Evolutionary conservation across 2,329 filamentous ascomycete genomes (phyloP).

Genomic region (Aspergillus unguis): DNA sequence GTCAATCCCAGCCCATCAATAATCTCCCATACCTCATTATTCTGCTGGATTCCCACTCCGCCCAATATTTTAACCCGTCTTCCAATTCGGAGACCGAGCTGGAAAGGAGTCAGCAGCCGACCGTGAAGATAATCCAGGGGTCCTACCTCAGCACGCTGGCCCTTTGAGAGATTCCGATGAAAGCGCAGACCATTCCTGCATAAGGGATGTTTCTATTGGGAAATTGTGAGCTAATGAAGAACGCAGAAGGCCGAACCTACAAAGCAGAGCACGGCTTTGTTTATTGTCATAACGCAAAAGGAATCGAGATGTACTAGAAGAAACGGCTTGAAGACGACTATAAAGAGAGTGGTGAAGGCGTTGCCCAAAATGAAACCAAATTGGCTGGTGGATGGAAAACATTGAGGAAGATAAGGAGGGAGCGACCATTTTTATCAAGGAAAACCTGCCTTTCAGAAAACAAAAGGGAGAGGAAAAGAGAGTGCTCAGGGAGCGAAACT

Average conservation of each 20-base stretch:
- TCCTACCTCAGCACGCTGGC: neutral
- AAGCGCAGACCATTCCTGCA: neutral
- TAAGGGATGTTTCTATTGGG: neutral
- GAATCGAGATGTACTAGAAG: neutral
- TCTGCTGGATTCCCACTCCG: no score
- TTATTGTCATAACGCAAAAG: neutral
- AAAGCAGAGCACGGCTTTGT: neutral
- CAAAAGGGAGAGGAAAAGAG: neutral
- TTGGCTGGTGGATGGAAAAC: neutral
- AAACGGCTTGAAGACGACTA: neutral
- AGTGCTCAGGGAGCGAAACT: slow-evolving; percentile 1
- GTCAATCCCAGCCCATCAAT: no score
- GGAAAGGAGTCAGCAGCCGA: neutral
- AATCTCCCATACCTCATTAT: no score
- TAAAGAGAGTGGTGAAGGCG: neutral
- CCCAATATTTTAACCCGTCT: no score
- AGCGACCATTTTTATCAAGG: neutral
- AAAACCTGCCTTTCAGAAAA: neutral
- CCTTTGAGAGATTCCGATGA: neutral
- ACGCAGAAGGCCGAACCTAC: slow-evolving; percentile 1
- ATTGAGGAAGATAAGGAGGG: neutral
- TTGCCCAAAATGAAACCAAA: neutral
- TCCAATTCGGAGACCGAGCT: slow-evolving; percentile 1
- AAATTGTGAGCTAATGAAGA: neutral
- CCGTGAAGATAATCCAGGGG: neutral